Percentiles rank a stretch among this genome's conserved stretches.
Evolutionary conservation across 2,329 filamentous ascomycete species (phyloP).

Genomic region (Torrubiellomyces zombiae): DNA sequence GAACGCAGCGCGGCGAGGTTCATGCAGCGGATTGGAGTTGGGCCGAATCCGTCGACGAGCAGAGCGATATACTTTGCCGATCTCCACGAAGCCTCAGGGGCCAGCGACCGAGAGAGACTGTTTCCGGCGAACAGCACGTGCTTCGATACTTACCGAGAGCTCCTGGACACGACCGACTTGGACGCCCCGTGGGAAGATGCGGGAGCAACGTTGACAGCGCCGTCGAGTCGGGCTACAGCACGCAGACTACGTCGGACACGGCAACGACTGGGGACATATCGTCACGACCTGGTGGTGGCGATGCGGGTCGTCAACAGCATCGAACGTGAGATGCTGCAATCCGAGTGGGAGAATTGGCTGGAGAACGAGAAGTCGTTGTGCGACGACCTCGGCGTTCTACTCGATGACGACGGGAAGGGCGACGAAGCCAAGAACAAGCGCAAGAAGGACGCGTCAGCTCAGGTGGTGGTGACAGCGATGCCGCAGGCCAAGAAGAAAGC

Average conservation of each 20-base stretch:
- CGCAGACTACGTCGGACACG: constrained; percentile 61
- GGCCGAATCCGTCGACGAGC: constrained; percentile 65
- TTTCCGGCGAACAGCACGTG: constrained; percentile 35
- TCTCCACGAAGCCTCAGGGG: constrained; percentile 46
- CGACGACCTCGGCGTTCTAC: constrained; percentile 35
- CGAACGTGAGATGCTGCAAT: constrained; percentile 68
- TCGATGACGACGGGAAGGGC: constrained; percentile 16
- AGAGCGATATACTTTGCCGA: constrained; percentile 73
- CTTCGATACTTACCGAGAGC: constrained; percentile 43
- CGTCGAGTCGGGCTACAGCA: constrained; percentile 35
- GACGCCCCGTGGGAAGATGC: constrained; percentile 39
- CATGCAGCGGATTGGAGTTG: constrained; percentile 67
- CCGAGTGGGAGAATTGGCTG: constrained; percentile 91
- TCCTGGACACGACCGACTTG: constrained; percentile 40
- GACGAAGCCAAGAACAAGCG: constrained; percentile 7
- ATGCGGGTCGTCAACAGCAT: constrained; percentile 80
- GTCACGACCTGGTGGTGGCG: constrained; percentile 81
- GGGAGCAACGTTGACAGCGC: constrained; percentile 27
- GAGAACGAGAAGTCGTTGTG: constrained; percentile 63
- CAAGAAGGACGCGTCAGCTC: constrained; percentile 9
- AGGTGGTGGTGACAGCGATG: constrained; percentile 16
- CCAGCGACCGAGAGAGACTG: constrained; percentile 12
- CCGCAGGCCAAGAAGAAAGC: constrained; percentile 15
- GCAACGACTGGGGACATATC: constrained; percentile 65
- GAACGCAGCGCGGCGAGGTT: constrained; percentile 68